Evolutionary conservation across 2,329 filamentous ascomycete genomes (phyloP).

Genomic region (Cordyceps farinosa): DNA sequence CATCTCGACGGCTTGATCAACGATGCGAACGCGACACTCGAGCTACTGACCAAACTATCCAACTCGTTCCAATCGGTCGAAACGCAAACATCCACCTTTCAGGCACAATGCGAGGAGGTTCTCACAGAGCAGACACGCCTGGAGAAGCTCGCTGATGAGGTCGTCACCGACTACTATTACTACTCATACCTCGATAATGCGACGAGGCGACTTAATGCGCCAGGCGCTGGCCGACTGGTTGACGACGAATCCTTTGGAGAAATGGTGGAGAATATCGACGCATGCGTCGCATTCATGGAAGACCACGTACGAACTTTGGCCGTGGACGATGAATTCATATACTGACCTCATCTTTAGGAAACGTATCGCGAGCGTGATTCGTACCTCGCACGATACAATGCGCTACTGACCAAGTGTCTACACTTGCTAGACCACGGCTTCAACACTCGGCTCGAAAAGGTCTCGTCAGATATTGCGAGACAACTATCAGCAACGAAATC

Average conservation of each 20-base stretch:
- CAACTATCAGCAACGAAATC: conserved; percentile 55
- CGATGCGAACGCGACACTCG: conserved; percentile 72
- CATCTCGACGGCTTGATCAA: conserved; percentile 76
- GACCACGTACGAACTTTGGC: conserved; percentile 59
- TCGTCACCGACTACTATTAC: conserved; percentile 87
- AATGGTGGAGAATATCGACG: conserved; percentile 81
- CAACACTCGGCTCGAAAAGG: conserved; percentile 48
- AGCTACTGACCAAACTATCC: conserved; percentile 73
- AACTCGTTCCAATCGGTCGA: conserved; percentile 86
- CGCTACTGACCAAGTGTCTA: conserved; percentile 67
- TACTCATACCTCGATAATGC: conserved; percentile 92
- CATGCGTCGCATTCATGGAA: conserved; percentile 90
- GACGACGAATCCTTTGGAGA: conserved; percentile 81
- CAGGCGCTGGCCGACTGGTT: conserved; percentile 81
- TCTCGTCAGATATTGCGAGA: conserved; percentile 51
- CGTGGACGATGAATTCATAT: background rate
- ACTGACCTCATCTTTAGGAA: conserved; percentile 47
- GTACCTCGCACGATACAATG: conserved; percentile 82
- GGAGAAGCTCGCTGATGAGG: conserved; percentile 73
- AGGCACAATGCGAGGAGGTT: conserved; percentile 85
- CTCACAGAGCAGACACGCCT: conserved; percentile 77
- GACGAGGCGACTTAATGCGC: conserved; percentile 84
- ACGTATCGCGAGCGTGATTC: conserved; percentile 82
- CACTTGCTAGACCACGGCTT: conserved; percentile 59
- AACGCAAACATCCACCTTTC: conserved; percentile 86